phyloP scores from a whole-genome alignment of 805 yeast genomes.

The Candida tibetensis region DNA sequence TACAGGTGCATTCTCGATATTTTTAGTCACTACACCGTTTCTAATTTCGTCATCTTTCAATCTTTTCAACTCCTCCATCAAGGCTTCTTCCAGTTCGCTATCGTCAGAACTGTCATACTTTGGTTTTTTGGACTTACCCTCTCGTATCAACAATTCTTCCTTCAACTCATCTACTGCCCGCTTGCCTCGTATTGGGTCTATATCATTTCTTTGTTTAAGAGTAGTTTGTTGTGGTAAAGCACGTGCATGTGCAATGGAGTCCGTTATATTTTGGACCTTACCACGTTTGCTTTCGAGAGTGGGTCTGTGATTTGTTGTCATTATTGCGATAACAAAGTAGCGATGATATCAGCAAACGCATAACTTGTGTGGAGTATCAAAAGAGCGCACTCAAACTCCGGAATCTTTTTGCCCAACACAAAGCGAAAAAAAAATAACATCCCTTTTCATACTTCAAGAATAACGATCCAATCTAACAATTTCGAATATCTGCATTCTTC shows the following conservation, averaged over 20 bases:
- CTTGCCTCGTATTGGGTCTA: slow-evolving; percentile 15
- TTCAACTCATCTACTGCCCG: slow-evolving; percentile 25
- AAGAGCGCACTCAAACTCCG: too few relatives aligned
- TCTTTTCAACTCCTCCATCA: slow-evolving; percentile 4
- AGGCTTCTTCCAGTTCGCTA: slow-evolving; percentile 3
- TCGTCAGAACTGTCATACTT: background rate
- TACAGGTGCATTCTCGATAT: slow-evolving; percentile 1
- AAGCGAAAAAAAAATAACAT: too few relatives aligned
- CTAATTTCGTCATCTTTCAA: background rate
- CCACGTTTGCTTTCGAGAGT: slow-evolving; percentile 42
- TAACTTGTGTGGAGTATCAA: too few relatives aligned
- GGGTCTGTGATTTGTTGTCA: slow-evolving; percentile 46
- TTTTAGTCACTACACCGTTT: slow-evolving; percentile 1
- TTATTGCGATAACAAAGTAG: slow-evolving; percentile 9
- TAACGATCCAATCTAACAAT: too few relatives aligned
- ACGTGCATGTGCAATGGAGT: slow-evolving; percentile 37
- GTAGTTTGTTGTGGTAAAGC: slow-evolving; percentile 29
- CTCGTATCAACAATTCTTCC: slow-evolving; percentile 14
- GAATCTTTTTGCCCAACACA: too few relatives aligned
- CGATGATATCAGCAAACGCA: background rate
- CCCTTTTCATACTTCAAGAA: too few relatives aligned
- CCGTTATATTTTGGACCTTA: slow-evolving; percentile 25
- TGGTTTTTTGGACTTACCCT: slow-evolving; percentile 5
- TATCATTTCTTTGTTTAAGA: slow-evolving; percentile 32
- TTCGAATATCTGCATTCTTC: too few relatives aligned